phyloP scores from a whole-genome alignment of 202 grass and related monocot species.

The Alloteropsis angusta region DNA sequence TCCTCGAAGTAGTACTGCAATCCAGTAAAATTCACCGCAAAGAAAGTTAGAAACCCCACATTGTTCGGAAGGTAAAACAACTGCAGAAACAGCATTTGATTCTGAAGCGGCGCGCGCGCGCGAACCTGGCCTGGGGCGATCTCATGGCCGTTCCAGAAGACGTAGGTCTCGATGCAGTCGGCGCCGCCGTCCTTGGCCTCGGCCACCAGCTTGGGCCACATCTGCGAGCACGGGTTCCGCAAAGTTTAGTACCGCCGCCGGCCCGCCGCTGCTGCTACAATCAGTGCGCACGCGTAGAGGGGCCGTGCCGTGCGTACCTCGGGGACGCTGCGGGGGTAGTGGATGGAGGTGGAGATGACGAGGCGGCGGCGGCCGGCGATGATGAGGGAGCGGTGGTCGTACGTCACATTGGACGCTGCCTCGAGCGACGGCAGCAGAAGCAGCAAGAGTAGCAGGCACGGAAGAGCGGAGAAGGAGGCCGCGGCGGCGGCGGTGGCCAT shows the following conservation, averaged over 20 bases:
- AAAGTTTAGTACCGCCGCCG: neutral
- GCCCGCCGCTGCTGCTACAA: neutral
- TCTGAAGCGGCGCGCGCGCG: neutral
- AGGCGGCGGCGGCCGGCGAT: conserved; percentile 75
- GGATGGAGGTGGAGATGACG: conserved; percentile 94
- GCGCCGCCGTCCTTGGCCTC: conserved; percentile 83
- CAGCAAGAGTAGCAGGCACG: conserved; percentile 16
- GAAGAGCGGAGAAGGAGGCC: neutral
- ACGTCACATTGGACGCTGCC: conserved; percentile 52
- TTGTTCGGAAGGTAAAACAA: neutral
- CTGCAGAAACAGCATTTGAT: neutral
- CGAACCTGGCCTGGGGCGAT: conserved; percentile 68
- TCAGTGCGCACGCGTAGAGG: neutral
- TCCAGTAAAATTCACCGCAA: neutral
- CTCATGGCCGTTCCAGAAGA: conserved; percentile 99
- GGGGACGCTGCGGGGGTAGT: conserved; percentile 96
- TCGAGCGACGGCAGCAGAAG: conserved; percentile 10
- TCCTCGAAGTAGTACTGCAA: conserved; percentile 95
- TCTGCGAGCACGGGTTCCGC: conserved; percentile 35
- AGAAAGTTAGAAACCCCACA: neutral
- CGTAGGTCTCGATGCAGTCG: conserved; percentile 83
- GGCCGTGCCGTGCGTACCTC: conserved; percentile 37
- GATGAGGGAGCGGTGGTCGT: conserved; percentile 87
- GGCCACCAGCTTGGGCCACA: conserved; percentile 87
- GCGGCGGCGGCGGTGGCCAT: conserved; percentile 25